Conservation (phyloP, 306 rosid genomes). For the Castanea sativa region DNA sequence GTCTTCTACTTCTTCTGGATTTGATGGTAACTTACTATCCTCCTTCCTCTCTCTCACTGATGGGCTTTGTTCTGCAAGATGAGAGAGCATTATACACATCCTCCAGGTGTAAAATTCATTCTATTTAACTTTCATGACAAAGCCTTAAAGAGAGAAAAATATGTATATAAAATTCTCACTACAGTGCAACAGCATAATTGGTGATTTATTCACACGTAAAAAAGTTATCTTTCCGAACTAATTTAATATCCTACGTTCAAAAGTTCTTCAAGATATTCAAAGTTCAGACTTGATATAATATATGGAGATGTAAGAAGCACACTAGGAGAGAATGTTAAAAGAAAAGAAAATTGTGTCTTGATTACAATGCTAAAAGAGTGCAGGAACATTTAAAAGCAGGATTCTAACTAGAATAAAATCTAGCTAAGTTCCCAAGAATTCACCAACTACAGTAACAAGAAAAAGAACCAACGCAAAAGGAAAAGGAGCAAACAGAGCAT, state of each 20-base stretch:
- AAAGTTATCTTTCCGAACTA: background rate
- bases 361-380: background rate
- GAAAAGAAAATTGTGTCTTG: too few relatives aligned
- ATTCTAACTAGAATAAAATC: background rate
- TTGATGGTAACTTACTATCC: constrained; percentile 68
- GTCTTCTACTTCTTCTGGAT: constrained; percentile 93
- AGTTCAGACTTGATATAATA: background rate
- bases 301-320: background rate
- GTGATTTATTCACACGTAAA: background rate
- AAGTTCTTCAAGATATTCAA: background rate
- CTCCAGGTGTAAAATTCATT: background rate
- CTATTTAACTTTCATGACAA: background rate
- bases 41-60: constrained; percentile 42
- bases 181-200: background rate
- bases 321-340: too few relatives aligned
- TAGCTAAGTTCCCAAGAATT: background rate
- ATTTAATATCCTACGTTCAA: background rate
- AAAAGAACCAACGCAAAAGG: constrained; percentile 4
- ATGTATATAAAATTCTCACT: background rate
- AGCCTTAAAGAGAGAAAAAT: background rate
- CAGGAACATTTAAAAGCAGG: background rate
- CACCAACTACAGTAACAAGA: background rate
- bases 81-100: constrained; percentile 21
- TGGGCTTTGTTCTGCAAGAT: constrained; percentile 47
- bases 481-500: background rate